Evolutionary conservation across 176 grass and related monocot species (phyloP), one percentile per base, ranked within the genome.

Genomic region (Triticum monococcum): DNA sequence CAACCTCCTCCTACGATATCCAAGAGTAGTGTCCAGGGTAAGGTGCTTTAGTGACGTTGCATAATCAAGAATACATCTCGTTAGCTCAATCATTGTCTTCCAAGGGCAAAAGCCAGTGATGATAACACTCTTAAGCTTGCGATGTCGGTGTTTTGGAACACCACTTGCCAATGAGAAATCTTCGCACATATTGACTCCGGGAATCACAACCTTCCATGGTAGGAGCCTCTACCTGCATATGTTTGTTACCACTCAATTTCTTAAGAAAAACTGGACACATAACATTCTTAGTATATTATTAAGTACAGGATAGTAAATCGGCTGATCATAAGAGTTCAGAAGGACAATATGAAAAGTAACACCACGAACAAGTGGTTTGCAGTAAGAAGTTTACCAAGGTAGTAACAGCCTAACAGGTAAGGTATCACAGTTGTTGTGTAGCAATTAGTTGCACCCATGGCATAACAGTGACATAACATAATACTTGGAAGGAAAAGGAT

Each of bases 41-140:
- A 54, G 45, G 26, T 76, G 26, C 64, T 68, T 82, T 10, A 85
- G 60, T 23, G 60, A 76, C 11, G 20, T 9, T 14, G 72, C 83
- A 33, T 76, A 23, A 62, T 65, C 24, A 66, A 84, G 59, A 75
- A 84, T 84, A 76, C 43, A 72, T 33, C 43, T 64, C 20, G 33
- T 79, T 79, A 79, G 77, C 59, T 79, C 77, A 64, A 79, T 64
- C 77, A 64, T 64, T 60, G 35, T 64, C n/a, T 79, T 79, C 57
- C 33, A 79, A 24, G 83, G 28, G 20, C 72, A 64, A 77, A 84
- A 84, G 26, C 83, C 60, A 32, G 61, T 84, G 60, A 84, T 76
- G 18, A 23, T 77, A 40, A 77, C 83, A 36, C 41, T 64, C 72
- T 25, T 65, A 20, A 84, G 72, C 10, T 52, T 76, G 28, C 31